Evolutionary conservation across 2,329 filamentous ascomycete species (phyloP).

Genomic region (Colletotrichum theobromicola): DNA sequence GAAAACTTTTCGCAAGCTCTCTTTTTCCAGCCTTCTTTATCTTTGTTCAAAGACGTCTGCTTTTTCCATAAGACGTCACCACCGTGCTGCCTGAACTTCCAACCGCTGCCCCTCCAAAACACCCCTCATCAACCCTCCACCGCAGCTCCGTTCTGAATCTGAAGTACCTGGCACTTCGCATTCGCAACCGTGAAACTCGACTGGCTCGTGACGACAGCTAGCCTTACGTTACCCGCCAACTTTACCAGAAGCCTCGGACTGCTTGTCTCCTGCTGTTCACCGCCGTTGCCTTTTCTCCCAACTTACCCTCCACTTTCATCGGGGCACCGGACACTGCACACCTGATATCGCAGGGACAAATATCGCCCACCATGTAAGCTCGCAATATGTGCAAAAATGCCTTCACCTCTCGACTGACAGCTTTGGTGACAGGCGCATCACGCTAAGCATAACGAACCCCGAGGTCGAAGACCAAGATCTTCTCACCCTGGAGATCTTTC

Average conservation of each 20-base stretch:
- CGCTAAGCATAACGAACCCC: conserved; percentile 81
- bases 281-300: neutral
- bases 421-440: conserved; percentile 73
- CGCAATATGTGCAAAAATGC: neutral
- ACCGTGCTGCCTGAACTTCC: conserved; percentile 9
- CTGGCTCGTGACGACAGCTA: neutral
- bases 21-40: neutral
- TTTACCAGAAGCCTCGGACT: neutral
- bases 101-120: conserved; percentile 4
- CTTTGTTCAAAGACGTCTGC: neutral
- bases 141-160: conserved; percentile 1
- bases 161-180: conserved; percentile 5
- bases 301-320: neutral
- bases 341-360: neutral
- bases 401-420: neutral
- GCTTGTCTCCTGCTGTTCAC: neutral
- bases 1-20: neutral
- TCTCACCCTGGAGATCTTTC: conserved; percentile 80
- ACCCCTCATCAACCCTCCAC: conserved; percentile 11
- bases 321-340: neutral
- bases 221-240: neutral
- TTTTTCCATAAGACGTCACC: conserved; percentile 9
- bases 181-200: conserved; percentile 16
- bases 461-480: conserved; percentile 70
- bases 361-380: conserved; percentile 15